Evolutionary conservation across 2,329 filamentous ascomycete species (phyloP).

Genomic region (Ceratocystis papillata): DNA sequence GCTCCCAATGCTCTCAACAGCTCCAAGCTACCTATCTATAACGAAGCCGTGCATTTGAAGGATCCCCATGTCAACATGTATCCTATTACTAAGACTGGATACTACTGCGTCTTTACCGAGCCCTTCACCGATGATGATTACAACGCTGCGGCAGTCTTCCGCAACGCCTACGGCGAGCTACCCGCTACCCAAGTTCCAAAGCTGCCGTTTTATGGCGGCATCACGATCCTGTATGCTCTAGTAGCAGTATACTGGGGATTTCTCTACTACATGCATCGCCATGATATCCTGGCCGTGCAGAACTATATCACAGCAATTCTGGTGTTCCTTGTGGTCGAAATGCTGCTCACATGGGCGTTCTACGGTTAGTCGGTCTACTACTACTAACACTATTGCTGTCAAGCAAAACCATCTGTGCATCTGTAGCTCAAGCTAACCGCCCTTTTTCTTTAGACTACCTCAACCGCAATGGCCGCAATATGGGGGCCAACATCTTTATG

Average conservation of each 20-base stretch:
- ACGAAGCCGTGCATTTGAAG: conserved; percentile 72
- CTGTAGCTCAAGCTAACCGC: background rate
- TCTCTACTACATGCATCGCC: conserved; percentile 85
- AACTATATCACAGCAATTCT: conserved; percentile 98
- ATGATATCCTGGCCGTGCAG: conserved; percentile 92
- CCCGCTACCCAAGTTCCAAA: conserved; percentile 94
- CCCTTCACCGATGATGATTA: conserved; percentile 60
- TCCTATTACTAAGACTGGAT: conserved; percentile 77
- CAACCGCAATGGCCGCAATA: conserved; percentile 76
- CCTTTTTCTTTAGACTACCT: conserved; percentile 58
- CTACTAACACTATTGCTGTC: conserved; percentile 24
- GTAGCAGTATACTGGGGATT: conserved; percentile 84
- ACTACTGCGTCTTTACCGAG: conserved; percentile 83
- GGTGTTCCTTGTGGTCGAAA: conserved; percentile 86
- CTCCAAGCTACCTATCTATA: conserved; percentile 62
- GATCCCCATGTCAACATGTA: conserved; percentile 67
- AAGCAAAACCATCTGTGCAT: no score
- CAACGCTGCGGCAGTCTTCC: conserved; percentile 74
- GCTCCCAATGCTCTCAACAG: conserved; percentile 61
- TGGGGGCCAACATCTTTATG: conserved; percentile 74
- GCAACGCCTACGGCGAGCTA: conserved; percentile 92
- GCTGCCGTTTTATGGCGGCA: conserved; percentile 88
- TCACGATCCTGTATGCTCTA: conserved; percentile 87
- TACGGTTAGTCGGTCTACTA: conserved; percentile 50
- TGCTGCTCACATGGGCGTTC: conserved; percentile 98